Base-by-base conservation (phyloP, 176 grass and related monocot genomes). In the Zoysia japonica region DNA sequence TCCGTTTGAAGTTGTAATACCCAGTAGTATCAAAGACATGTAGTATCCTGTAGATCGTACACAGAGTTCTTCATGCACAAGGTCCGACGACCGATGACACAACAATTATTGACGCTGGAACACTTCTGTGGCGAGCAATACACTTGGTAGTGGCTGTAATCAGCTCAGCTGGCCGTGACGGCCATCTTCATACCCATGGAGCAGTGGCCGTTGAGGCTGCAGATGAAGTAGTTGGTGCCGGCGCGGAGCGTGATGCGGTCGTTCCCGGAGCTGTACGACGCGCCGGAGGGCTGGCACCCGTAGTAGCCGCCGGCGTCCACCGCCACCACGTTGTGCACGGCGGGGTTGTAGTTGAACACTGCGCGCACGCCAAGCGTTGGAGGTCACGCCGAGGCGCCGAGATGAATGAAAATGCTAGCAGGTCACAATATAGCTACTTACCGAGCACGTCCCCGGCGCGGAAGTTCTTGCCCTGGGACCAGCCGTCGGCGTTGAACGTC, bases 211-310 rank as follows among this genome's bases (percentile, higher is more conserved):
- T 70, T 78, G 65, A 87, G 13, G 89, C 17, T 78, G 90, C 90
- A 94, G 89, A 98, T 87, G 90, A 93, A 98, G 82, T 94, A 94
- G 86, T 47, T 93, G 9, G 43, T 83, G 42, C 92, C 92, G 10
- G 64, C 9, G 47, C 53, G 49, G 8, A 98, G 88, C 44, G 72
- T 87, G 59, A 97, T 40, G 46, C 41, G 85, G 59, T 97, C 89
- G 47, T 61, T 92, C 9, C 95, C 95, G 0, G 95, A 90, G 63
- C 5, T 60, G 70, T 86, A 86, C 55, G 72, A 43, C n/a, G 62
- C 40, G 50, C 89, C 82, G 9, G 87, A 80, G n/a, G 78, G 36
- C 60, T 66, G 71, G 91, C 91, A 94, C 65, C 80, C 70, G 68
- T 68, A 35, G 85, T 92, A 97, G 56, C 70, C 85, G 19, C 77